Base-by-base conservation (phyloP, 108 stramenopile species). In the Nitzschia putrida region DNA sequence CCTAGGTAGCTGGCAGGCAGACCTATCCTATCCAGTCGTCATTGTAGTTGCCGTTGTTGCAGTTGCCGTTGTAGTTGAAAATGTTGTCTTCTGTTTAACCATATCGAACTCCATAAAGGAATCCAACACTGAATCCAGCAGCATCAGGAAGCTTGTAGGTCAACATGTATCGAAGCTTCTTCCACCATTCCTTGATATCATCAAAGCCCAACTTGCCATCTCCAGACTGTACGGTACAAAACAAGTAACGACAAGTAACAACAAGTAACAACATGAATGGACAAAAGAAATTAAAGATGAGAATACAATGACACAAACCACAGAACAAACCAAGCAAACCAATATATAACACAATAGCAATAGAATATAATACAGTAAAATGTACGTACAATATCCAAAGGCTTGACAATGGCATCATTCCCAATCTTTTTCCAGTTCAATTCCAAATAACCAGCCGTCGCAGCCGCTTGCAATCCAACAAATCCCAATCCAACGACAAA, bases 121-220 rank as follows among this genome's bases (percentile, higher is more conserved):
- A 95, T 18, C 96, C 95, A 40, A 92, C 49, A 8, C 75, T 71
- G 72, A 95, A 97, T 42, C 96, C 96, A 64, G 83, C 78, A 26
- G 86, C 89, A 66, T 80, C 73, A 9, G 95, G 95, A 56, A 97
- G 45, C 51, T 93, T 90, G 41, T 83, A 61, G 6, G 85, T 87
- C 82, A 97, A 67, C 34, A 93, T 80, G 8, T 11, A 45, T 74
- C 85, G 87, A 66, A 91, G 55, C 66, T 88, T 90, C 53, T 78
- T 63, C 89, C 89, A 95, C 76, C 92, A 92, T 39, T 67, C 61
- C 64, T 92, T 92, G 41, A 81, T 56, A 71, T 97, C 96, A 57
- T 87, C 79, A 22, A 64, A 72, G 67, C 69, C 80, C 13, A 93
- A 52, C 64, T 78, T 79, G 29, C 88, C 86, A 74, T 93, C 88